These are phyloP conservation scores for Canavalia gladiata DNA, from an alignment of 306 rosid genomes.

Conservation along the genomic window DNA sequence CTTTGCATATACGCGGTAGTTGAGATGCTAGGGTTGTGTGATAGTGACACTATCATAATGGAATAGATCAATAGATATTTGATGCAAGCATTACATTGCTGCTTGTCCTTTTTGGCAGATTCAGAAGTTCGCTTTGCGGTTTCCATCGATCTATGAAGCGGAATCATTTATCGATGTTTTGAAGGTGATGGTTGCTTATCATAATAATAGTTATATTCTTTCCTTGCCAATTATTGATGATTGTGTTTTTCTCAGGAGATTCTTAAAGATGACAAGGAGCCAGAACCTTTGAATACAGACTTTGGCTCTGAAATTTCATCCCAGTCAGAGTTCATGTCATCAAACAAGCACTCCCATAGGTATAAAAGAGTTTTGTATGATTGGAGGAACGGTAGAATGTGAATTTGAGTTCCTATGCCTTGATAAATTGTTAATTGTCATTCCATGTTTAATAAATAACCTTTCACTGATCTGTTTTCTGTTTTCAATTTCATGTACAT, in stretches of 20 bases:
- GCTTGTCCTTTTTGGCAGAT: constrained; percentile 56
- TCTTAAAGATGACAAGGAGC: constrained; percentile 57
- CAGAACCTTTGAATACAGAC: constrained; percentile 64
- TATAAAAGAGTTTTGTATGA: constrained; percentile 42
- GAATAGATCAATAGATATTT: constrained; percentile 2
- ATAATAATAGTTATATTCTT: neutral
- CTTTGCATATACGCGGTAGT: too few relatives aligned
- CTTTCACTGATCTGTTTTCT: constrained; percentile 29
- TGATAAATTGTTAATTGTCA: constrained; percentile 30
- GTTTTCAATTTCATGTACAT: constrained; percentile 8
- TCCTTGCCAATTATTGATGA: constrained; percentile 31
- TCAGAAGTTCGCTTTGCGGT: constrained; percentile 83
- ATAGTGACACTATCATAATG: neutral
- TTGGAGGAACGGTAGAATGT: constrained; percentile 27
- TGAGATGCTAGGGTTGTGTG: too few relatives aligned
- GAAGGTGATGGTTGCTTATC: constrained; percentile 57
- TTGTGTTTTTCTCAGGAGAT: constrained; percentile 63
- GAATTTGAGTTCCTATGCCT: constrained; percentile 15
- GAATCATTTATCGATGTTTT: constrained; percentile 63
- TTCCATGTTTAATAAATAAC: constrained; percentile 11
- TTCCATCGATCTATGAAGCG: constrained; percentile 69
- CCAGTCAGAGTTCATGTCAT: constrained; percentile 69
- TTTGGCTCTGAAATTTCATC: constrained; percentile 73
- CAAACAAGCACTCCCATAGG: constrained; percentile 63
- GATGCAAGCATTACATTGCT: constrained; percentile 12